Evolutionary conservation across 2,329 filamentous ascomycete species (phyloP).

Genomic region (Cercospora citrullina): DNA sequence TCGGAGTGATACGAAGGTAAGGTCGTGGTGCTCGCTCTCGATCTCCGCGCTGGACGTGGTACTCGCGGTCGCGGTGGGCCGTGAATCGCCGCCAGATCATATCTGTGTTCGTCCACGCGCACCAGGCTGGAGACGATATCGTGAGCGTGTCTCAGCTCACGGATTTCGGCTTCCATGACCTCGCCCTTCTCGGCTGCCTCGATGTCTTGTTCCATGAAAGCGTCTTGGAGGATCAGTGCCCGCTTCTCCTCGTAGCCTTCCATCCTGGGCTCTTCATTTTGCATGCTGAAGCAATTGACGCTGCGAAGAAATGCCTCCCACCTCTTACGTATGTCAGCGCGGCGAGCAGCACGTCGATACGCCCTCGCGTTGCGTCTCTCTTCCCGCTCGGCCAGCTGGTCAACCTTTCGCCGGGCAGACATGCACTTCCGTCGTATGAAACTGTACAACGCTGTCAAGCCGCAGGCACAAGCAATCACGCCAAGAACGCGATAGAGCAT

Average conservation of each 20-base stretch:
- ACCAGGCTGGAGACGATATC: conserved; percentile 49
- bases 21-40: conserved; percentile 36
- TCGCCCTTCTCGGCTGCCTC: conserved; percentile 46
- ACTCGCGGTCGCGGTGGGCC: conserved; percentile 32
- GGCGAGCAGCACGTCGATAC: conserved; percentile 56
- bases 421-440: conserved; percentile 52
- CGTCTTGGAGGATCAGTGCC: conserved; percentile 46
- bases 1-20: conserved; percentile 41
- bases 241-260: conserved; percentile 56
- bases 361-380: conserved; percentile 54
- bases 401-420: conserved; percentile 52
- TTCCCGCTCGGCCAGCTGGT: conserved; percentile 56
- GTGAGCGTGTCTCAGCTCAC: conserved; percentile 54
- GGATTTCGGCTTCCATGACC: conserved; percentile 52
- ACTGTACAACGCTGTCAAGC: conserved; percentile 47
- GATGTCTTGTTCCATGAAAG: conserved; percentile 43
- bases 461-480: conserved; percentile 47
- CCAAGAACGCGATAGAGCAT: conserved; percentile 45
- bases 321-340: conserved; percentile 53
- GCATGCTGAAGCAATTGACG: conserved; percentile 36
- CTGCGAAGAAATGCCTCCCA: conserved; percentile 43
- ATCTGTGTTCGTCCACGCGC: conserved; percentile 35
- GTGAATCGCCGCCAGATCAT: conserved; percentile 29
- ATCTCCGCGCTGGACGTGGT: conserved; percentile 34
- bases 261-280: conserved; percentile 37